Conservation (phyloP, 2,329 filamentous ascomycete species). For the Monilinia laxa region DNA sequence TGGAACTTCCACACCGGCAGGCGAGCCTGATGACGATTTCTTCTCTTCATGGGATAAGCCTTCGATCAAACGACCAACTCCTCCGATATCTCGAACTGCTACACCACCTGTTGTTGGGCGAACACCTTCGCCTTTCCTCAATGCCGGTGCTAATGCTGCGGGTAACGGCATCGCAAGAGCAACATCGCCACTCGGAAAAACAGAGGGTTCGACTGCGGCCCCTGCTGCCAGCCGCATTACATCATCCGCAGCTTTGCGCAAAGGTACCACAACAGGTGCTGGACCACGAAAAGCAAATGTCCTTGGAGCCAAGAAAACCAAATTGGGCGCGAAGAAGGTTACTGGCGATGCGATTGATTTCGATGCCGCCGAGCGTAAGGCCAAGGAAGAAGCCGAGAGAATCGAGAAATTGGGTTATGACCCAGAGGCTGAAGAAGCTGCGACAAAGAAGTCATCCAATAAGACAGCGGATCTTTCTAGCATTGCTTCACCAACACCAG, state of each 20-base stretch:
- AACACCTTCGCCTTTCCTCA: conserved; percentile 87
- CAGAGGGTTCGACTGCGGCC: conserved; percentile 51
- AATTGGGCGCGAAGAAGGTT: conserved; percentile 92
- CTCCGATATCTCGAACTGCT: conserved; percentile 83
- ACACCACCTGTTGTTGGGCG: conserved; percentile 81
- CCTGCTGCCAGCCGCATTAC: conserved; percentile 70
- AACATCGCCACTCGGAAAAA: conserved; percentile 74
- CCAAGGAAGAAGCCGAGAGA: conserved; percentile 94
- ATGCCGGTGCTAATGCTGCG: conserved; percentile 62
- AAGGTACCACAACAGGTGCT: conserved; percentile 58
- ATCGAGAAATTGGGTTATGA: conserved; percentile 96
- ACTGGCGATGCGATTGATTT: conserved; percentile 82
- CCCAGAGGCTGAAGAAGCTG: conserved; percentile 72
- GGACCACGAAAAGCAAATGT: conserved; percentile 80
- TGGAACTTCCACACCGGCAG: conserved; percentile 72
- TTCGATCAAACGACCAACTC: conserved; percentile 91
- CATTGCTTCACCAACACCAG: conserved; percentile 70
- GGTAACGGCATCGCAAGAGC: conserved; percentile 74
- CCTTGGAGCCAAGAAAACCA: conserved; percentile 81
- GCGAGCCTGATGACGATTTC: conserved; percentile 86
- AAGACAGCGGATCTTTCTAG: conserved; percentile 52
- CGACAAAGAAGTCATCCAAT: conserved; percentile 46
- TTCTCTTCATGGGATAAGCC: conserved; percentile 99
- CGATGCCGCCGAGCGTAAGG: conserved; percentile 94
- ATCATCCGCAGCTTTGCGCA: conserved; percentile 78